These are phyloP conservation scores for Mortierella sp. DNA, from an alignment of 371 early-diverging fungal species.

Conservation along the genomic window DNA sequence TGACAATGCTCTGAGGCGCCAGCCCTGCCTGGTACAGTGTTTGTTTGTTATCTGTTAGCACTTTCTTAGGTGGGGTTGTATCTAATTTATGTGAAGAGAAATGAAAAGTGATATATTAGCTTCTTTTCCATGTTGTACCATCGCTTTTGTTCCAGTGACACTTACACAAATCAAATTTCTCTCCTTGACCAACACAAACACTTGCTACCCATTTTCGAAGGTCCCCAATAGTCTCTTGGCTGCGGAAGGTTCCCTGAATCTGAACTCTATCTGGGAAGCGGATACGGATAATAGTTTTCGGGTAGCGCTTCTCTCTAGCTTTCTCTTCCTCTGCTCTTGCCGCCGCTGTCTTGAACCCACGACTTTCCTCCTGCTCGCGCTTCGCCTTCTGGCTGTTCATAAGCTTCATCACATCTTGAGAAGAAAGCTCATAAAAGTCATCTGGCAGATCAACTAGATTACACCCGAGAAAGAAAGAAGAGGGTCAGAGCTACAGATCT, in stretches of 20 bases:
- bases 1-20: constrained; percentile 57
- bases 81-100: constrained; percentile 21
- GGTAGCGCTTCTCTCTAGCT: constrained; percentile 63
- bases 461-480: neutral
- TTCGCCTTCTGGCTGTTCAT: constrained; percentile 55
- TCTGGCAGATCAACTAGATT: constrained; percentile 70
- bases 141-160: neutral
- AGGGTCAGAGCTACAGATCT: neutral
- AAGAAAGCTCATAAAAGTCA: constrained; percentile 71
- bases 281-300: constrained; percentile 73
- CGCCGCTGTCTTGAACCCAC: constrained; percentile 70
- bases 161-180: constrained; percentile 50
- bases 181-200: constrained; percentile 51
- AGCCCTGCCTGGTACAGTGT: constrained; percentile 57
- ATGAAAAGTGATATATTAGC: neutral
- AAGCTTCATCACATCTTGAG: constrained; percentile 63
- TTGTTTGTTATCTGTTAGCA: constrained; percentile 44
- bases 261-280: constrained; percentile 69
- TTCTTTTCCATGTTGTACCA: neutral
- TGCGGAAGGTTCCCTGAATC: constrained; percentile 66
- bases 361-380: constrained; percentile 55
- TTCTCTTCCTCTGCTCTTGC: constrained; percentile 68
- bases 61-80: constrained; percentile 57
- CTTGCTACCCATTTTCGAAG: constrained; percentile 35
- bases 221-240: constrained; percentile 58